Conservation (phyloP, 2,329 filamentous ascomycete species). For the Diaporthe destruens region DNA sequence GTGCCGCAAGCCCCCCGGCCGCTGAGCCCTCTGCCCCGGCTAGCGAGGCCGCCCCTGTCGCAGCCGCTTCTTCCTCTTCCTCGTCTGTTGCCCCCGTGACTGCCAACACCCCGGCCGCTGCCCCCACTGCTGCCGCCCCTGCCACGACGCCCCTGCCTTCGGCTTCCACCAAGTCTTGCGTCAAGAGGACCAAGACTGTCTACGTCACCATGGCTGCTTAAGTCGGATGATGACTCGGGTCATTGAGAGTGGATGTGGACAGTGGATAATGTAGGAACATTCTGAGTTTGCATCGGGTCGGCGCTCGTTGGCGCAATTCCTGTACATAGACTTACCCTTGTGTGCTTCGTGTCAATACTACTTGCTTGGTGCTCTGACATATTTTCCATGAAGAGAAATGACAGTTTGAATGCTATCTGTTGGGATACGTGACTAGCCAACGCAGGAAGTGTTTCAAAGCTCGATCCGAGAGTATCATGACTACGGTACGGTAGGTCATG, state of each 20-base stretch:
- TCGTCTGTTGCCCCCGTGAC: conserved; percentile 11
- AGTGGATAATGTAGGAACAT: background rate
- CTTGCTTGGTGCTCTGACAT: conserved; percentile 15
- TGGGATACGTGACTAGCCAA: background rate
- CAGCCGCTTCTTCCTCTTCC: background rate
- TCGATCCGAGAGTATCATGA: background rate
- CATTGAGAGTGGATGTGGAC: background rate
- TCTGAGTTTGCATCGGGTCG: background rate
- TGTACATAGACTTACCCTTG: conserved; percentile 36
- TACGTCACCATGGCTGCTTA: conserved; percentile 38
- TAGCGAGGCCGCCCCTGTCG: background rate
- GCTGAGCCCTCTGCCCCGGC: background rate
- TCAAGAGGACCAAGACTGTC: conserved; percentile 42
- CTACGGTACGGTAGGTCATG: background rate
- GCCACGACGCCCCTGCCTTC: conserved; percentile 31
- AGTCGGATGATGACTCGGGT: background rate
- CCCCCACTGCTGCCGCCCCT: conserved; percentile 37
- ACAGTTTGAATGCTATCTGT: background rate
- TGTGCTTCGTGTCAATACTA: conserved; percentile 41
- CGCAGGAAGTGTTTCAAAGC: too few species aligned
- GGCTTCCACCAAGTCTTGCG: conserved; percentile 25
- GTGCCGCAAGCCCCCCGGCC: background rate
- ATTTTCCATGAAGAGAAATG: background rate
- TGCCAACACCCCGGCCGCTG: background rate
- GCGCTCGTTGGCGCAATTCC: conserved; percentile 16